phyloP scores from a whole-genome alignment of 116 monocot genomes.

The Trichopus zeylanicus region DNA sequence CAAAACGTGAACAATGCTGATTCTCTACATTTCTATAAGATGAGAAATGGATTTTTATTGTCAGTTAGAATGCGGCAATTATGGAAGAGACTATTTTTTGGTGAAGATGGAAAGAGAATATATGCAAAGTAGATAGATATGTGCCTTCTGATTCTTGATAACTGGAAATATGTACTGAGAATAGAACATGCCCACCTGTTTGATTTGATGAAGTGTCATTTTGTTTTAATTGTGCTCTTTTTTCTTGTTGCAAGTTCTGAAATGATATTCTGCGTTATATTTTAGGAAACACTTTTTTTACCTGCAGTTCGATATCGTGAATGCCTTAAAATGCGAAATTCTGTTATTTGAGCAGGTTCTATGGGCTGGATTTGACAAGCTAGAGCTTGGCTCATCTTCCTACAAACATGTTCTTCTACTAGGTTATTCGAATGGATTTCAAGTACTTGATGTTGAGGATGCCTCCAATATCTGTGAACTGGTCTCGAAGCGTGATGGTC shows the following conservation, averaged over 20 bases:
- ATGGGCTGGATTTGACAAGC: constrained; percentile 88
- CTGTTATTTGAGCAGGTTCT: constrained; percentile 50
- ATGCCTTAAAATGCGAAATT: background rate
- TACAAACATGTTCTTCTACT: constrained; percentile 79
- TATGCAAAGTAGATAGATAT: no score
- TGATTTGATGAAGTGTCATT: no score
- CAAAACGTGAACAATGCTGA: no score
- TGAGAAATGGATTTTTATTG: no score
- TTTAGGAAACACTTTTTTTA: background rate
- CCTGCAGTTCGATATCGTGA: background rate
- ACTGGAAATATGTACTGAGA: no score
- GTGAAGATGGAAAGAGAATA: no score
- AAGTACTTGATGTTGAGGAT: constrained; percentile 98
- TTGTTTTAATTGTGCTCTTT: no score
- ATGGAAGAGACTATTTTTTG: no score
- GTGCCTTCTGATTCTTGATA: no score
- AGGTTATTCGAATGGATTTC: constrained; percentile 94
- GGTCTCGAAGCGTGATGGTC: constrained; percentile 94
- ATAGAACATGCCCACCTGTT: no score
- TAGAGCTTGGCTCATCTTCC: constrained; percentile 57
- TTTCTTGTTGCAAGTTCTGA: background rate
- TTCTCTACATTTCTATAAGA: no score
- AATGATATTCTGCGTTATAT: background rate
- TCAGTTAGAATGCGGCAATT: no score
- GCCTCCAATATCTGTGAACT: constrained; percentile 84